Base-by-base conservation (phyloP, 805 yeast species). In the Suhomyces prunicola region DNA sequence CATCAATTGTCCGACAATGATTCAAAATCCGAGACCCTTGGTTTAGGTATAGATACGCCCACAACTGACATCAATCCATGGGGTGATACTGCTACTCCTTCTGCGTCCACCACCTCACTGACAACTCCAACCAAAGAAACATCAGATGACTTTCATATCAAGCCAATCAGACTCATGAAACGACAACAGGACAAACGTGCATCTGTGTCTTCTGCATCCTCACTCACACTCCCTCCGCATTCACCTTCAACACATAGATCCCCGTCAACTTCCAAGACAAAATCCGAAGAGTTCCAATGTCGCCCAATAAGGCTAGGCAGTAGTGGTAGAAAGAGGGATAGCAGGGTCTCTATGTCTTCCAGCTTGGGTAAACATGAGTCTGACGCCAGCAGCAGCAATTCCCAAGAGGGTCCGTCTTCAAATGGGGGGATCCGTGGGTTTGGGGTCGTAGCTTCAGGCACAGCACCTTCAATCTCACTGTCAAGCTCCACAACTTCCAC, bases 231-330 rank as follows among this genome's bases (percentile, higher is more conserved):
- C 13, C 26, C 44, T 22, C 47, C 51, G n/a, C n/a, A 24, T 27
- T 45, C 51, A 19, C 53, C 50, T 23, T 22, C 49, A 19, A 46
- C 17, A 17, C 48, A 35, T 35, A 33, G 47, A n/a, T 22, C 51
- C 10, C 23, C 53, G 4, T 35, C 54, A 9, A 12, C 54, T 23
- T 13, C 46, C n/a, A 47, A 42, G 10, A 48, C 53, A 19, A 27
- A 50, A 22, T 46, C 54, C 7, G 73, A 69, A 9, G 75, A 70
- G 17, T 72, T 72, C 50, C 74, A 70, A 31, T 68, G 70, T 57
- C 65, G 76, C 29, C 77, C 77, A 27, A 73, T 73, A 52, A 53
- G 75, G 29, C 63, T 61, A 53, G 70, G 64, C 40, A 56, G 59
- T 22, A 51, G 51, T 17, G 35, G 46, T 10, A 31, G 52, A 10